Evolutionary conservation across 257 asterid species (phyloP), one percentile per base, ranked within the genome.

Genomic region (Solanum verrucosum): DNA sequence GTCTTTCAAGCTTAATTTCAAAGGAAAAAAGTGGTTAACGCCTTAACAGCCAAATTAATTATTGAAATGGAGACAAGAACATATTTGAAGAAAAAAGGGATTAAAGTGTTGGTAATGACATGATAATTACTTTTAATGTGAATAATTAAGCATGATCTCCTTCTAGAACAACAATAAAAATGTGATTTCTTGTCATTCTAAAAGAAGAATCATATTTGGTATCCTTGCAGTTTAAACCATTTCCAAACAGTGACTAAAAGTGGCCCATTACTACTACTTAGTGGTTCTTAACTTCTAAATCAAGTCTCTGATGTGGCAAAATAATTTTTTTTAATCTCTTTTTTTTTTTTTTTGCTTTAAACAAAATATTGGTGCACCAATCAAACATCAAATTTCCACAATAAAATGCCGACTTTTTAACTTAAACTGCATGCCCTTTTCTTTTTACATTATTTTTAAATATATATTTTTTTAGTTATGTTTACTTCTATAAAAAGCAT

Each of bases 231-330:
- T 71, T 44, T 46, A 34, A 65, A 44, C 88, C 37, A 46, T 33
- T 73, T 34, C 13, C 21, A 49, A 71, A 81, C 4, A 35, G 73
- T 73, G 18, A 23, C 29, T 16, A 42, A 86, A 46, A 46, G 42
- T 25, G 27, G n/a, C 52, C 46, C 16, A 71, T 37, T 82, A 42
- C 83, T 46, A 71, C 59, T 86, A 71, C 11, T 72, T 72, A 34
- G 75, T 49, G 84, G 35, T 86, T 86, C 88, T 77, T 86, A 73
- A 46, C 88, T 86, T 86, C 84, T 71, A 86, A 86, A 86, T 86
- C 88, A 86, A 86, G 84, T 71, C 52, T 21, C 21, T 38, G 9
- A 49, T 46, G 33, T 72, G 84, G 74, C 31, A 33, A 73, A 73
- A 2, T 33, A 34, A 2, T 35, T 60, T n/a, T 9, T 71, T 65